Evolutionary conservation across 148 eudicot genomes (phyloP).

Genomic region (Rhododendron mucronatum): DNA sequence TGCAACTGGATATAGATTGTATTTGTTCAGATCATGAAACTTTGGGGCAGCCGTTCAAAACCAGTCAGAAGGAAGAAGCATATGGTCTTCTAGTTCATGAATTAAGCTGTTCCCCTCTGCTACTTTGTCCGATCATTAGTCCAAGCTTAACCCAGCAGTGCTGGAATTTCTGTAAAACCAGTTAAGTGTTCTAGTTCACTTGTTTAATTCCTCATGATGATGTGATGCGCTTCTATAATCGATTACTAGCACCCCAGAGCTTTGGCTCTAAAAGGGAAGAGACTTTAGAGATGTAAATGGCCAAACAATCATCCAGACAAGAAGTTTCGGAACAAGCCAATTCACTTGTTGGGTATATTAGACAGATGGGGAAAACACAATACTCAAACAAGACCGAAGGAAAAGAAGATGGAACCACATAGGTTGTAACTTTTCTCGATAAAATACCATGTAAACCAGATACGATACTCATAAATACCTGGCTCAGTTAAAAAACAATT

Average conservation of each 20-base stretch:
- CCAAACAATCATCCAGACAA: background rate
- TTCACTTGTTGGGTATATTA: no score
- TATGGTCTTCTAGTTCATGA: background rate
- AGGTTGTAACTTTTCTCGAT: background rate
- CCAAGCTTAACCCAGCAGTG: background rate
- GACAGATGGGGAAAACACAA: background rate
- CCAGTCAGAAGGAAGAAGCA: background rate
- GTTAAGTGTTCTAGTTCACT: background rate
- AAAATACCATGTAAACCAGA: background rate
- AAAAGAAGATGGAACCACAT: background rate
- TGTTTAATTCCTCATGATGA: background rate
- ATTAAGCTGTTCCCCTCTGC: background rate
- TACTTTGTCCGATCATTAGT: background rate
- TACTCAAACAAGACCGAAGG: background rate
- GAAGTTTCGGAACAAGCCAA: no score
- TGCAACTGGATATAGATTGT: background rate
- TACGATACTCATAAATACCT: conserved; percentile 4
- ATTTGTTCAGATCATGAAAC: background rate
- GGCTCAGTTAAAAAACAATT: background rate
- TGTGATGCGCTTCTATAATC: background rate
- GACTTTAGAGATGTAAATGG: background rate
- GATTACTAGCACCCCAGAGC: background rate
- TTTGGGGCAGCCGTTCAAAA: background rate
- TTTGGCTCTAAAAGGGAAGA: background rate
- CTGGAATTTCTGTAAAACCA: background rate